phyloP scores from a whole-genome alignment of 495 filamentous ascomycete genomes.

The Sphaerosporella brunnea region DNA sequence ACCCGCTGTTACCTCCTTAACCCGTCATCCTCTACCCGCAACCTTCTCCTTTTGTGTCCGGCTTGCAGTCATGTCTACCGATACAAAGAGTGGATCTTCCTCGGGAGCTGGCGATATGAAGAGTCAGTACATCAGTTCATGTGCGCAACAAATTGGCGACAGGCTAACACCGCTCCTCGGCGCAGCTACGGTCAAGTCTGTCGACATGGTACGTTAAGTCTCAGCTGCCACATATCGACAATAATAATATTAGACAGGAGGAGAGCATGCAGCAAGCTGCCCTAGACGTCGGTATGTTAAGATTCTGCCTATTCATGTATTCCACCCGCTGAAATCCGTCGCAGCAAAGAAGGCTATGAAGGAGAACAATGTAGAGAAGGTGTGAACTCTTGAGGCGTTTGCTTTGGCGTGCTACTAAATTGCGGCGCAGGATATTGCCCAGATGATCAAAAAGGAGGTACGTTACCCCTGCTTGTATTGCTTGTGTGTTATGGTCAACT shows the following conservation, averaged over 20 bases:
- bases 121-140: background rate
- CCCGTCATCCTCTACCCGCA: background rate
- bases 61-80: background rate
- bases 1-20: too few species aligned
- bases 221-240: background rate
- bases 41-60: background rate
- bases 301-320: too few species aligned
- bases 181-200: constrained; percentile 84
- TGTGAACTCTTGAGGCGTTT: constrained; percentile 23
- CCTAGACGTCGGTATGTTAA: constrained; percentile 78
- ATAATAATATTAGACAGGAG: constrained; percentile 35
- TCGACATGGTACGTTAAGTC: constrained; percentile 64
- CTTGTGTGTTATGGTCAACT: background rate
- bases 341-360: constrained; percentile 84
- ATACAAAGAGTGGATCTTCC: background rate
- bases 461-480: constrained; percentile 15
- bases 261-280: constrained; percentile 95
- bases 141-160: too few species aligned
- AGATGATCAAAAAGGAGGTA: constrained; percentile 93
- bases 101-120: background rate
- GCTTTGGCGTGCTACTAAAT: background rate
- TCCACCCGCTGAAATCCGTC: constrained; percentile 17
- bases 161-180: background rate
- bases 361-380: constrained; percentile 88
- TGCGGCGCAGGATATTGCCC: constrained; percentile 63